These are phyloP conservation scores for Euphorbia schlechtendalii DNA, from an alignment of 441 rosid genomes.

Conservation along the genomic window DNA sequence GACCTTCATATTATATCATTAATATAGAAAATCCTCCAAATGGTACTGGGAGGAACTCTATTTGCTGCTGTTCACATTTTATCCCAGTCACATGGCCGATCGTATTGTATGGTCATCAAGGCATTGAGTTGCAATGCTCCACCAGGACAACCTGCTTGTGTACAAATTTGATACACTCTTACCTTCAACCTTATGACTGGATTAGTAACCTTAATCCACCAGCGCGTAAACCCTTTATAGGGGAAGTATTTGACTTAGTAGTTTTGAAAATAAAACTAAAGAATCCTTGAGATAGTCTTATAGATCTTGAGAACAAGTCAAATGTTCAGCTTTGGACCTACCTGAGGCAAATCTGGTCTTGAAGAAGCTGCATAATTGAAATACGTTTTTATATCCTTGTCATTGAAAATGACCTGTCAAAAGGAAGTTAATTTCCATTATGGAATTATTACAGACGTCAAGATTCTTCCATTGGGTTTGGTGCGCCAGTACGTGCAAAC, in stretches of 20 bases:
- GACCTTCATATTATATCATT: background rate
- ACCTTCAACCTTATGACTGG: background rate
- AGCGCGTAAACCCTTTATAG: background rate
- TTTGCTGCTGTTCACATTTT: background rate
- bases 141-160: background rate
- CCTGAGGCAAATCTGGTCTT: background rate
- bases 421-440: constrained; percentile 8
- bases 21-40: background rate
- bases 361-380: background rate
- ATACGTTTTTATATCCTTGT: background rate
- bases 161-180: background rate
- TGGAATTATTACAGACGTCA: constrained; percentile 57
- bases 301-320: background rate
- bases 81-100: background rate
- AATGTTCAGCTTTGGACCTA: background rate
- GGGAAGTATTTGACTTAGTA: background rate
- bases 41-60: background rate
- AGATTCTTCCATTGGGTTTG: constrained; percentile 97
- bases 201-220: background rate
- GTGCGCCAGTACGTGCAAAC: constrained; percentile 95
- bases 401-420: background rate
- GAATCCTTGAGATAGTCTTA: background rate
- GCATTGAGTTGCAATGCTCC: background rate
- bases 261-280: background rate
- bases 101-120: background rate